Conservation (phyloP, 176 grass and related monocot species). For the Lolium rigidum region DNA sequence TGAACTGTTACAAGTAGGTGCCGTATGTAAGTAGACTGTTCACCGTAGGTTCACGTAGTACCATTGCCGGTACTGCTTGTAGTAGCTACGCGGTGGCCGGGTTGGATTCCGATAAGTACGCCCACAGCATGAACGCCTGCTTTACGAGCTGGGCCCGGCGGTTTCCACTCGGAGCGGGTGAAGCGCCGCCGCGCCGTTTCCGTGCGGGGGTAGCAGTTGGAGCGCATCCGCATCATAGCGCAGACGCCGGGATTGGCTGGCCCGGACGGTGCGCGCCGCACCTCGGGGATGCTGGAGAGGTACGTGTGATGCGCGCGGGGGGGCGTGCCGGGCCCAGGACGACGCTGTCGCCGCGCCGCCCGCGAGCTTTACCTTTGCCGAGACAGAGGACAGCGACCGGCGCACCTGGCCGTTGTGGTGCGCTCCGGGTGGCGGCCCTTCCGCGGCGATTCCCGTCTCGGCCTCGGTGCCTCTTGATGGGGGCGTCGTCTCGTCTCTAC, state of each 20-base stretch:
- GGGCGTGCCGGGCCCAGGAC: not conserved
- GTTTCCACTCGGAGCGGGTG: not conserved
- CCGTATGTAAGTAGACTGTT: no score
- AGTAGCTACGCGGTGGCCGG: not conserved
- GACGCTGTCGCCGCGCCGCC: constrained; percentile 23
- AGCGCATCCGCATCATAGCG: no score
- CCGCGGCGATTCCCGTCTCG: not conserved
- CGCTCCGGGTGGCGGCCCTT: no score
- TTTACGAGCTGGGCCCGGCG: constrained; percentile 1
- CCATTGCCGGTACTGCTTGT: no score
- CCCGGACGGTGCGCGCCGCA: not conserved
- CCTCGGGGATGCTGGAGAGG: not conserved
- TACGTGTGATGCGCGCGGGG: no score
- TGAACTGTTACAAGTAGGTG: not conserved
- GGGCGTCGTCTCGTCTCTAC: no score
- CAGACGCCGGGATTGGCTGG: not conserved
- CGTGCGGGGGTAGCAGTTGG: not conserved
- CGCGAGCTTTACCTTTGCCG: not conserved
- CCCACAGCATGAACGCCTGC: no score
- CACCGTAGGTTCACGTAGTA: not conserved
- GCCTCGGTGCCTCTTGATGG: no score
- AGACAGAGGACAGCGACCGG: constrained; percentile 19
- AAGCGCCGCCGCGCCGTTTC: not conserved
- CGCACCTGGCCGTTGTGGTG: not conserved
- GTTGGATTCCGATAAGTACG: not conserved